Evolutionary conservation across 805 yeast genomes (phyloP).

Genomic region (Ogataea paraovalis): DNA sequence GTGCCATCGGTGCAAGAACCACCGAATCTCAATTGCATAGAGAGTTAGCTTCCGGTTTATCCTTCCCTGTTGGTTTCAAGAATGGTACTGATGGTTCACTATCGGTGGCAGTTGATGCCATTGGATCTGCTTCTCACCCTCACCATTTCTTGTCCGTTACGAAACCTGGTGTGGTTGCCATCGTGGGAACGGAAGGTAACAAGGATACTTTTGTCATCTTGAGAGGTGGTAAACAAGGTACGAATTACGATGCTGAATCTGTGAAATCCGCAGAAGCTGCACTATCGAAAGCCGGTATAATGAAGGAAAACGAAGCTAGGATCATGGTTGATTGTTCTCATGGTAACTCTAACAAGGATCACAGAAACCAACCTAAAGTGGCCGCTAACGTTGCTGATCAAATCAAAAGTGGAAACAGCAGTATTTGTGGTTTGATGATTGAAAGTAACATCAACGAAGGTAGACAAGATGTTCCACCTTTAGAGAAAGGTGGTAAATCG

Average conservation of each 20-base stretch:
- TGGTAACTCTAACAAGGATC: conserved; percentile 93
- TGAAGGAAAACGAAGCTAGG: conserved; percentile 49
- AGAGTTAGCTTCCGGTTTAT: conserved; percentile 93
- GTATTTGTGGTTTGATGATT: conserved; percentile 93
- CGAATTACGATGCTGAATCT: conserved; percentile 84
- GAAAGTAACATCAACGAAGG: conserved; percentile 92
- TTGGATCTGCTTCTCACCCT: conserved; percentile 82
- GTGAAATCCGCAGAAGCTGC: conserved; percentile 67
- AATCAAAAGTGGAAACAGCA: conserved; percentile 64
- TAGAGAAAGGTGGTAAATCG: conserved; percentile 62
- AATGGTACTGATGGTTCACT: conserved; percentile 97
- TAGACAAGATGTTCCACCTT: conserved; percentile 82
- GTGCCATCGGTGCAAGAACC: conserved; percentile 99
- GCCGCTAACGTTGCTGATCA: conserved; percentile 74
- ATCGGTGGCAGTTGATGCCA: conserved; percentile 91
- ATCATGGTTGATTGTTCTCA: conserved; percentile 98
- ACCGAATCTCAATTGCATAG: conserved; percentile 98
- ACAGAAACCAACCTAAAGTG: conserved; percentile 94
- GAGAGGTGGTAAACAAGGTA: conserved; percentile 93
- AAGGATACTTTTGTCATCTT: conserved; percentile 89
- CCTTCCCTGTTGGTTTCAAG: conserved; percentile 99
- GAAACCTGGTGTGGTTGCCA: conserved; percentile 94
- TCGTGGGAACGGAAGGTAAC: conserved; percentile 94
- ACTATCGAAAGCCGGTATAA: conserved; percentile 45
- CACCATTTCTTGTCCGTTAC: conserved; percentile 98